Conservation (phyloP, 768 basidiomycete species). For the Russula compacta region DNA sequence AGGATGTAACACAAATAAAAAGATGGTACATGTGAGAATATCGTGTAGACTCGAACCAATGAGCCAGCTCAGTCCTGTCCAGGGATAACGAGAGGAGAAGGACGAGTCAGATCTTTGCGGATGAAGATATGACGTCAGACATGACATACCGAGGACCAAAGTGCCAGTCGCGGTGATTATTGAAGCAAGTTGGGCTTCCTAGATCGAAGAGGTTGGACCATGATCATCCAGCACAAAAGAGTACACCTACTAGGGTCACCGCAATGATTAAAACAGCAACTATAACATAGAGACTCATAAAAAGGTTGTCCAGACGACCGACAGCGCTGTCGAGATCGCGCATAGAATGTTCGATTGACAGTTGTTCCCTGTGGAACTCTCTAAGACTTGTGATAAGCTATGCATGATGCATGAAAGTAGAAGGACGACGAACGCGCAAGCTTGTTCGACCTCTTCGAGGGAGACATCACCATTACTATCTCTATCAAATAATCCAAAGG, state of each 20-base stretch:
- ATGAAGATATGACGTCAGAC: neutral
- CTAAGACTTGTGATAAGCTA: slow-evolving; percentile 27
- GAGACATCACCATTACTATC: slow-evolving; percentile 66
- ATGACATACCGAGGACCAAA: slow-evolving; percentile 36
- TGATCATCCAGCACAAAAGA: slow-evolving; percentile 9
- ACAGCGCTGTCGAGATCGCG: slow-evolving; percentile 85
- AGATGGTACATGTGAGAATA: slow-evolving; percentile 78
- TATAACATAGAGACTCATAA: slow-evolving; percentile 72
- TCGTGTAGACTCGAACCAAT: slow-evolving; percentile 76
- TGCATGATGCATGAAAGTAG: neutral
- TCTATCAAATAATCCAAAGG: slow-evolving; percentile 61
- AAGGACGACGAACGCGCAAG: slow-evolving; percentile 41
- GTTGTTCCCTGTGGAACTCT: slow-evolving; percentile 77
- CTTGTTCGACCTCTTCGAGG: slow-evolving; percentile 67
- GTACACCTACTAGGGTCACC: slow-evolving; percentile 54
- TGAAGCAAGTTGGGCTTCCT: slow-evolving; percentile 67
- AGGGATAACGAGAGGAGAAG: too few species aligned
- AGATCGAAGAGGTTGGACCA: slow-evolving; percentile 5
- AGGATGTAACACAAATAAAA: slow-evolving; percentile 82
- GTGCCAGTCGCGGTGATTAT: slow-evolving; percentile 71
- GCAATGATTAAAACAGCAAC: slow-evolving; percentile 71
- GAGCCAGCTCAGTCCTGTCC: slow-evolving; percentile 68
- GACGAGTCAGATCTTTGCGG: neutral
- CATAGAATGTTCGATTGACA: slow-evolving; percentile 81
- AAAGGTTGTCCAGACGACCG: slow-evolving; percentile 74